phyloP scores from a whole-genome alignment of 2,329 filamentous ascomycete genomes.

The Epichloe amarillans region DNA sequence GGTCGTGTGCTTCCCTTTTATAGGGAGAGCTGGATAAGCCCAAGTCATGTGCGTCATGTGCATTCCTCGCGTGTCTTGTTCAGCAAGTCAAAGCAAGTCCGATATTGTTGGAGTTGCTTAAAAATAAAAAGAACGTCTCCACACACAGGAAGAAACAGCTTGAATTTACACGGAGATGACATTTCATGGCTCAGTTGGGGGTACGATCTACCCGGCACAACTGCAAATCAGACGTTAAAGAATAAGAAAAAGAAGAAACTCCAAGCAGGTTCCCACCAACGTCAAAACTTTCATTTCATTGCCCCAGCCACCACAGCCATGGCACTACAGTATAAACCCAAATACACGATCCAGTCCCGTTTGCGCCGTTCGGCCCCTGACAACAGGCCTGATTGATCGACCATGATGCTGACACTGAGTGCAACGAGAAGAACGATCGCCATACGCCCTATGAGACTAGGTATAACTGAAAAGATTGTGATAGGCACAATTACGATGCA shows the following conservation, averaged over 20 bases:
- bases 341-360: constrained; percentile 14
- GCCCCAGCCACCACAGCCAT: constrained; percentile 18
- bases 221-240: not conserved
- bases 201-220: no score
- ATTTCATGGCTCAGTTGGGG: no score
- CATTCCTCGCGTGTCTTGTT: no score
- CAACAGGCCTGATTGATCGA: constrained; percentile 15
- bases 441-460: constrained; percentile 42
- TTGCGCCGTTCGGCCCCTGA: constrained; percentile 9
- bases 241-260: not conserved
- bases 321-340: constrained; percentile 20
- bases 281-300: not conserved
- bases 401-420: constrained; percentile 24
- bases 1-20: no score
- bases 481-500: constrained; percentile 38
- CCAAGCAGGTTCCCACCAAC: not conserved
- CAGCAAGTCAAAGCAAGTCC: no score
- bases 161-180: no score
- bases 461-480: constrained; percentile 43
- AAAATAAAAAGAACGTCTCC: no score
- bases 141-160: no score
- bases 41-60: no score
- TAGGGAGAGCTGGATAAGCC: no score
- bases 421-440: constrained; percentile 41
- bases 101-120: no score